These are phyloP conservation scores for Hanseniaspora clermontiae DNA, from an alignment of 805 yeast species.

Conservation along the genomic window DNA sequence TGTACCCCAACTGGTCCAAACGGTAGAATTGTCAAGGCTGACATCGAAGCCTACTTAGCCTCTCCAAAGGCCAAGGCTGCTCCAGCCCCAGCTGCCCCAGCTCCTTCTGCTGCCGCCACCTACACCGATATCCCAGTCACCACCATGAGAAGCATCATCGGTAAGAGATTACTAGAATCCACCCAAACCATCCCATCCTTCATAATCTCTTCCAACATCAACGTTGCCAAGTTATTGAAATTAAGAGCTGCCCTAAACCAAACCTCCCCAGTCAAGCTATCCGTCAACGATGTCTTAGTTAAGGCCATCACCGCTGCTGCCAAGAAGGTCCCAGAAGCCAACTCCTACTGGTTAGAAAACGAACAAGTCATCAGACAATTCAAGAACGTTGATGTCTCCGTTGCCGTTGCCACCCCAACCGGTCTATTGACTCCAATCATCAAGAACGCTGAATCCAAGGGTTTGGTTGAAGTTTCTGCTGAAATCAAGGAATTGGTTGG, in stretches of 20 bases:
- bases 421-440: conserved; percentile 96
- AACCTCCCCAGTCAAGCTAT: conserved; percentile 71
- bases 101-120: conserved; percentile 41
- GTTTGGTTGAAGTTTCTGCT: conserved; percentile 66
- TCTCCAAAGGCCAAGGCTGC: conserved; percentile 33
- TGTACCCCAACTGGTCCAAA: conserved; percentile 88
- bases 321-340: conserved; percentile 81
- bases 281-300: conserved; percentile 86
- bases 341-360: conserved; percentile 82
- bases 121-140: conserved; percentile 78
- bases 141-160: conserved; percentile 88
- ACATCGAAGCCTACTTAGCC: conserved; percentile 61
- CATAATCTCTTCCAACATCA: conserved; percentile 75
- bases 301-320: conserved; percentile 91
- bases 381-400: conserved; percentile 86
- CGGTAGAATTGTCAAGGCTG: conserved; percentile 87
- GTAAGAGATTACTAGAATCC: conserved; percentile 74
- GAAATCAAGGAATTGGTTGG: conserved; percentile 87
- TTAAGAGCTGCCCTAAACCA: conserved; percentile 83
- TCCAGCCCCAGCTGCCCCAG: conserved; percentile 34
- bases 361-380: conserved; percentile 88
- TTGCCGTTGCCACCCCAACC: conserved; percentile 96
- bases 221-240: conserved; percentile 82
- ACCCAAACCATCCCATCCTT: conserved; percentile 82
- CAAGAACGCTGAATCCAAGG: conserved; percentile 75